Conservation (phyloP, 1,284 basidiomycete species). For the Tetrapyrgos nigripes region DNA sequence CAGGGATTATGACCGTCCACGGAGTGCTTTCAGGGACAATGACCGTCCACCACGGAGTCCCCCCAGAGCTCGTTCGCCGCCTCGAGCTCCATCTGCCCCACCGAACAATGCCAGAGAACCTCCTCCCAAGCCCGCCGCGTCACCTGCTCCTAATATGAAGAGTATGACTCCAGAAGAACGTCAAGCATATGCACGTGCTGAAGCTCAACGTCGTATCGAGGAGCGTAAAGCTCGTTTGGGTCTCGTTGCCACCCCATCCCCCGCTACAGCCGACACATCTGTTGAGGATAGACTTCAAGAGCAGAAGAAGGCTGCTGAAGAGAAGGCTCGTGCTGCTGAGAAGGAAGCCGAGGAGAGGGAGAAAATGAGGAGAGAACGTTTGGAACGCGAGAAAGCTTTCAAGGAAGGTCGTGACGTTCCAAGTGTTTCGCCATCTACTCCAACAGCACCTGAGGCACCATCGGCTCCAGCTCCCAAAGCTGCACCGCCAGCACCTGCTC, state of each 20-base stretch:
- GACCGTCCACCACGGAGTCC: slow-evolving; percentile 55
- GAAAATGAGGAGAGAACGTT: slow-evolving; percentile 66
- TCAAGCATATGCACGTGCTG: slow-evolving; percentile 78
- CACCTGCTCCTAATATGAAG: slow-evolving; percentile 60
- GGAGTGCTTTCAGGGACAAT: too few species aligned
- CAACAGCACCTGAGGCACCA: slow-evolving; percentile 24
- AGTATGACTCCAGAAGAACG: slow-evolving; percentile 90
- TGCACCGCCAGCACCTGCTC: slow-evolving; percentile 38
- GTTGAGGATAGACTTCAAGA: slow-evolving; percentile 84
- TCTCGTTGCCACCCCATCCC: slow-evolving; percentile 60
- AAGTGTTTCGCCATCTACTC: slow-evolving; percentile 23
- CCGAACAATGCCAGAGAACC: slow-evolving; percentile 40
- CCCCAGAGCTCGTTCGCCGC: slow-evolving; percentile 52
- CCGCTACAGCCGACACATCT: slow-evolving; percentile 68
- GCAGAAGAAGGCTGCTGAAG: slow-evolving; percentile 88
- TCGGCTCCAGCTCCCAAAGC: slow-evolving; percentile 37
- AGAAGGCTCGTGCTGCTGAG: slow-evolving; percentile 77
- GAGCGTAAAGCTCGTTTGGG: slow-evolving; percentile 91
- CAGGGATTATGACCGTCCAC: slow-evolving; percentile 52
- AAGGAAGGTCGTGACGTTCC: slow-evolving; percentile 49
- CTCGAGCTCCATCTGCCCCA: slow-evolving; percentile 42
- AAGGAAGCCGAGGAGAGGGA: slow-evolving; percentile 82
- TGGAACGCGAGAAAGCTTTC: slow-evolving; percentile 71
- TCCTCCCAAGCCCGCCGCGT: slow-evolving; percentile 51
- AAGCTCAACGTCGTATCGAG: slow-evolving; percentile 86